Conservation (phyloP, 305 asterid species). For the Fraxinus ornus region DNA sequence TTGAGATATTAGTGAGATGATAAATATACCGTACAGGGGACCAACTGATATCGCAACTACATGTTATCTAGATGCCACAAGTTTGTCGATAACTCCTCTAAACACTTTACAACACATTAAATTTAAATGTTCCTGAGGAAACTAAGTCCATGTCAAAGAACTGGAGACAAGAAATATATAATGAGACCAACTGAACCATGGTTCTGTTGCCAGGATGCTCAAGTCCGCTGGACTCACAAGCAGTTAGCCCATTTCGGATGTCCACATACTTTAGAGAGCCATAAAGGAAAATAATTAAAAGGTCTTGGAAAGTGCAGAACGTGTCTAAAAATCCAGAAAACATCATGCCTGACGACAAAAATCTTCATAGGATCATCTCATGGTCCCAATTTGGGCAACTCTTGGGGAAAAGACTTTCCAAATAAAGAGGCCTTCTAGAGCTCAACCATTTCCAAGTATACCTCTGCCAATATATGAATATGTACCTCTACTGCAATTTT, state of each 20-base stretch:
- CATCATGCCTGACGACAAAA: background rate
- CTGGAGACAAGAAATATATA: background rate
- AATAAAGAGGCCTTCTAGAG: background rate
- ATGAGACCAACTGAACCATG: background rate
- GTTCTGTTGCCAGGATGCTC: background rate
- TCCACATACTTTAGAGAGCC: background rate
- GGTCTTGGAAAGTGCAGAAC: background rate
- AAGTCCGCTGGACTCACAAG: slow-evolving; percentile 1
- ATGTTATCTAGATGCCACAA: background rate
- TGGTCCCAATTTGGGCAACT: background rate
- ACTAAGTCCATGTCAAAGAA: slow-evolving; percentile 3
- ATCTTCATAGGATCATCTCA: background rate
- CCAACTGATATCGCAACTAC: background rate
- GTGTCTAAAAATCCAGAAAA: background rate
- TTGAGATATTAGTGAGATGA: slow-evolving; percentile 10
- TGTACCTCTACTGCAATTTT: background rate
- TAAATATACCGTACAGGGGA: background rate
- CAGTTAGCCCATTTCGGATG: slow-evolving; percentile 15
- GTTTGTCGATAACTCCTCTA: background rate
- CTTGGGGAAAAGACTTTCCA: background rate
- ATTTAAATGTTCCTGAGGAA: background rate
- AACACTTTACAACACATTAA: background rate
- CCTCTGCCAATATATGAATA: background rate
- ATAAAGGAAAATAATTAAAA: background rate
- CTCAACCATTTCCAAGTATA: background rate